phyloP scores from a whole-genome alignment of 2,329 filamentous ascomycete species.

The Zasmidium angulare region DNA sequence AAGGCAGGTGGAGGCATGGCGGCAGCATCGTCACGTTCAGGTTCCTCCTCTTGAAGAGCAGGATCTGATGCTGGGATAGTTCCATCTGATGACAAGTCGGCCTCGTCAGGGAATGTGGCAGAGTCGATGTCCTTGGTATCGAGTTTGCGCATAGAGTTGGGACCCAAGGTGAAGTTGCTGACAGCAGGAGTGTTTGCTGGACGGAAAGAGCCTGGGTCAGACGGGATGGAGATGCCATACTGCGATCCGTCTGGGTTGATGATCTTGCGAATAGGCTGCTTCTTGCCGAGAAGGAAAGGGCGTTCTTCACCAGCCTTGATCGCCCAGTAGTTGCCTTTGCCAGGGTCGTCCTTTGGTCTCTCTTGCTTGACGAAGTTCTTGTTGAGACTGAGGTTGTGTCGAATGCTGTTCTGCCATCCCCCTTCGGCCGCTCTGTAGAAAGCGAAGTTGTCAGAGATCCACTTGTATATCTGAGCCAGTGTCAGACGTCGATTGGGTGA shows the following conservation, averaged over 20 bases:
- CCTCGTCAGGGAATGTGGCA: slow-evolving; percentile 51
- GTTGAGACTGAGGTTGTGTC: slow-evolving; percentile 94
- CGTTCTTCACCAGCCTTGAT: slow-evolving; percentile 88
- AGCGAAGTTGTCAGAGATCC: slow-evolving; percentile 92
- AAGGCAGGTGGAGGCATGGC: slow-evolving; percentile 42
- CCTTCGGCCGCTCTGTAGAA: slow-evolving; percentile 84
- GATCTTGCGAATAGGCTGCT: slow-evolving; percentile 55
- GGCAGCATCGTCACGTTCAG: slow-evolving; percentile 38
- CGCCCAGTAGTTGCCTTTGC: slow-evolving; percentile 96
- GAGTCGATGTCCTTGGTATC: slow-evolving; percentile 49
- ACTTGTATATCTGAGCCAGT: slow-evolving; percentile 95
- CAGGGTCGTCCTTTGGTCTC: slow-evolving; percentile 92
- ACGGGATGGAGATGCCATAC: slow-evolving; percentile 32
- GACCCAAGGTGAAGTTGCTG: slow-evolving; percentile 36
- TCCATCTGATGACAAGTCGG: slow-evolving; percentile 52
- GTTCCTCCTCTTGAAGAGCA: slow-evolving; percentile 48
- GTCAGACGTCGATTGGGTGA: slow-evolving; percentile 82
- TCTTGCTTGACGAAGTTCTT: slow-evolving; percentile 97
- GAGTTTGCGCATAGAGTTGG: slow-evolving; percentile 26
- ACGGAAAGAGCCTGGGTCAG: slow-evolving; percentile 31
- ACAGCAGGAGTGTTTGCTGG: slow-evolving; percentile 42
- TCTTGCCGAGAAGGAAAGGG: slow-evolving; percentile 85
- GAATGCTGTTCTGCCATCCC: slow-evolving; percentile 98
- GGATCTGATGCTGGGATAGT: slow-evolving; percentile 54
- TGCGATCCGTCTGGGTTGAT: slow-evolving; percentile 53